Evolutionary conservation across 257 asterid species (phyloP), one percentile per base, ranked within the genome.

Genomic region (Petunia secreta): DNA sequence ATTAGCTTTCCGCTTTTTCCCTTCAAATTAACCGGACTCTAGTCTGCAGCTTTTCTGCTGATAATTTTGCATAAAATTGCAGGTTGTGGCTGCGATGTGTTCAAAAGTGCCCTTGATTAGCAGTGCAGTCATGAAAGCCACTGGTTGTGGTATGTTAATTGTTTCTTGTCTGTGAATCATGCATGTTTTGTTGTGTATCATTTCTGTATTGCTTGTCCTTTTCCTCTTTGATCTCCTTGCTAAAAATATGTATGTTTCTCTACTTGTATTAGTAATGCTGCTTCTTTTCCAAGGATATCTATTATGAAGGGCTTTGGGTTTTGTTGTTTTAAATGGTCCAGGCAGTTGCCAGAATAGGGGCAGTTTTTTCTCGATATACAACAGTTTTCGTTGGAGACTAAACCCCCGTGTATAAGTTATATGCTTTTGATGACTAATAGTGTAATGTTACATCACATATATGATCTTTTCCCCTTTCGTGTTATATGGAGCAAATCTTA

Each of bases 51-150:
- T 14, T 63, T 75, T 54, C 82, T 84, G 68, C 83, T 68, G 68
- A 58, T 39, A 54, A 66, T 63, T 62, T 13, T 34, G 53, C 15
- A 36, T 62, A 55, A 64, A 11, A 48, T 60, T 86, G 86, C 91
- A 95, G 99, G 85, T 92, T 75, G 89, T 95, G 39, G 97, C 91
- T 80, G 90, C 97, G 68, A 95, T 95, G 99, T 92, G 94, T 82
- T 92, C 99, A 15, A 93, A 92, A 87, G 95, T 95, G 79, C 99
- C 99, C 43, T 75, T 92, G 66, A 95, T 95, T 78, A 89, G 99
- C 92, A 89, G 82, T 15, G 99, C 97, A 14, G 92, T 95, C 82
- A 89, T 91, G 94, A 90, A 90, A 91, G 99, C 97, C 79, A 93
- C 98, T 40, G 97, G 92, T 16, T 91, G 90, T 86, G 98, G 99